Percentiles rank a stretch among this genome's conserved stretches.
Conservation (phyloP, 257 asterid species). For the Jaltomata sinuosa region DNA sequence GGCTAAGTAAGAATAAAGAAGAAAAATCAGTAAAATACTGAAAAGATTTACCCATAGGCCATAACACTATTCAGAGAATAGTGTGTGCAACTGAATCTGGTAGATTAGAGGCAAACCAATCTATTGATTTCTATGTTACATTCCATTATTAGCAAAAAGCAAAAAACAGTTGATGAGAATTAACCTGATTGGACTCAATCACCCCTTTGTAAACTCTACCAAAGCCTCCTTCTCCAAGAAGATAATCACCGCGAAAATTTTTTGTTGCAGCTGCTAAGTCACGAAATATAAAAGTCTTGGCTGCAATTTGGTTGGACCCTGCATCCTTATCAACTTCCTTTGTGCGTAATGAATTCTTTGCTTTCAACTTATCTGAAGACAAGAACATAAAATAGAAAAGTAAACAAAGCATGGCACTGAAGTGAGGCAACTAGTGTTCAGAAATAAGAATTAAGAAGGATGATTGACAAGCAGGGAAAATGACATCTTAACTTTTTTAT, state of each 20-base stretch:
- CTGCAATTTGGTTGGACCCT: conserved; percentile 54
- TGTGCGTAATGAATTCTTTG: conserved; percentile 4
- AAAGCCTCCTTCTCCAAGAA: conserved; percentile 92
- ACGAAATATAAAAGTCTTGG: conserved; percentile 68
- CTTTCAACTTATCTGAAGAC: conserved; percentile 32
- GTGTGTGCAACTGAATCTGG: background rate
- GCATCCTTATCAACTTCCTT: conserved; percentile 40
- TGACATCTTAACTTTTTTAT: background rate
- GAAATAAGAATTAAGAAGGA: background rate
- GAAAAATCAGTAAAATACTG: background rate
- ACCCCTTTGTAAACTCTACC: conserved; percentile 91
- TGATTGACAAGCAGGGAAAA: background rate
- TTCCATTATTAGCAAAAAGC: background rate
- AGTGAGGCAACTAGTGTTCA: background rate
- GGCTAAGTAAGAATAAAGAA: background rate
- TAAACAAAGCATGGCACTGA: background rate
- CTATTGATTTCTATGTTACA: background rate
- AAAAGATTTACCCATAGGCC: background rate
- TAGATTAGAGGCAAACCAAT: background rate
- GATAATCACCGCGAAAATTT: conserved; percentile 59
- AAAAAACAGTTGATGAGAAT: background rate
- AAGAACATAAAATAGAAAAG: background rate
- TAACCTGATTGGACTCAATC: conserved; percentile 62
- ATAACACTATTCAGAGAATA: background rate
- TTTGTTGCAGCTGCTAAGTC: conserved; percentile 79